Conservation (phyloP, 164 flowering plant species). For the Dillenia turbinata region DNA sequence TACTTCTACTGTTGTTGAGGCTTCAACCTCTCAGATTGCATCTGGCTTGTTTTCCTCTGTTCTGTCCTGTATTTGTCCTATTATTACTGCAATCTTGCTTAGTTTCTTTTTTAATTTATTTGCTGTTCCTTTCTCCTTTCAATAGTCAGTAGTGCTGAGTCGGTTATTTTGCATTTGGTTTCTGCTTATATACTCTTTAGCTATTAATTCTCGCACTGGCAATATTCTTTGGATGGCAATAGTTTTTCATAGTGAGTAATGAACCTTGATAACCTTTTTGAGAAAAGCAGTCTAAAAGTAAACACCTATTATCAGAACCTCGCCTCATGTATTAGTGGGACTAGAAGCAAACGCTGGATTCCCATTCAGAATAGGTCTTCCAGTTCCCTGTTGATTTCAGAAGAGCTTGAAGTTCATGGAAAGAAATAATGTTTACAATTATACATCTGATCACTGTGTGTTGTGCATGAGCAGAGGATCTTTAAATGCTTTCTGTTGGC, state of each 20-base stretch:
- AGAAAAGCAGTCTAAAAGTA: too few species aligned
- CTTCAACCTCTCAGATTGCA: not conserved
- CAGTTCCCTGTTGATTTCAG: slow-evolving; percentile 41
- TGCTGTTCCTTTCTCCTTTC: not conserved
- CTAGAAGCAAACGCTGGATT: slow-evolving; percentile 76
- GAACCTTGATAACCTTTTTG: too few species aligned
- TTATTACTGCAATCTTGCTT: not conserved
- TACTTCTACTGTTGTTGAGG: slow-evolving; percentile 18
- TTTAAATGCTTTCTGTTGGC: not conserved
- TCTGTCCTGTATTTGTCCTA: not conserved
- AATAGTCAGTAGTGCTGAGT: too few species aligned
- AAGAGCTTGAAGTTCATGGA: slow-evolving; percentile 77
- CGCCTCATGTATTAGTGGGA: slow-evolving; percentile 72
- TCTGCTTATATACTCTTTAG: too few species aligned
- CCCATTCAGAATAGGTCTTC: slow-evolving; percentile 79
- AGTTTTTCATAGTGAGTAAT: too few species aligned
- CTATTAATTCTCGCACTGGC: too few species aligned
- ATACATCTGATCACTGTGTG: slow-evolving; percentile 1
- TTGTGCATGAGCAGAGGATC: too few species aligned
- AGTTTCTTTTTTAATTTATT: not conserved
- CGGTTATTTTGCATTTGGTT: too few species aligned
- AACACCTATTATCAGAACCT: slow-evolving; percentile 71
- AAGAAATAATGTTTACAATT: slow-evolving; percentile 47
- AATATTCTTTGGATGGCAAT: too few species aligned
- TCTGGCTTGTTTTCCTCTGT: slow-evolving; percentile 17